These are phyloP conservation scores for Globisporangium middletonii DNA, from an alignment of 352 stramenopile genomes.

Conservation along the genomic window DNA sequence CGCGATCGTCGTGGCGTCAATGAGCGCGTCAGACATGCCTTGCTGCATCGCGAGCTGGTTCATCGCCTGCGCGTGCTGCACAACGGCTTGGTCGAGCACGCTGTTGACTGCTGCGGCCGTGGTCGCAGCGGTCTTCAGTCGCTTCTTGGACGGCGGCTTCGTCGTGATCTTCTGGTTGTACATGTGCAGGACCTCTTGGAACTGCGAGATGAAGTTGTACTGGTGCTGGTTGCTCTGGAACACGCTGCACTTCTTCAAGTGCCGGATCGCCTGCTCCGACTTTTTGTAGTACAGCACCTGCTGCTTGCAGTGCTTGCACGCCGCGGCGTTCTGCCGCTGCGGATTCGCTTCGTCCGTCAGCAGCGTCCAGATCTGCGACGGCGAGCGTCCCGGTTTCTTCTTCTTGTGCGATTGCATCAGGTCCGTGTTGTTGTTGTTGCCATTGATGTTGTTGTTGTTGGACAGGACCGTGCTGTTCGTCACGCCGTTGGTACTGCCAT, in stretches of 20 bases:
- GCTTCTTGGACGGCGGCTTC: constrained; percentile 61
- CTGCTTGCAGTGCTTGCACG: constrained; percentile 85
- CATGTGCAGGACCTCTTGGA: constrained; percentile 70
- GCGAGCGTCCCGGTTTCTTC: constrained; percentile 64
- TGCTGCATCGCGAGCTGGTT: constrained; percentile 77
- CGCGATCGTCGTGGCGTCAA: constrained; percentile 44
- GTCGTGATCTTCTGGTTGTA: constrained; percentile 82
- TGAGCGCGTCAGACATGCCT: constrained; percentile 56
- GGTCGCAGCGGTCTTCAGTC: constrained; percentile 27
- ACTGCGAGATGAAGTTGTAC: constrained; percentile 73
- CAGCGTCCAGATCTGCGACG: constrained; percentile 74
- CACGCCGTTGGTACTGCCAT: neutral
- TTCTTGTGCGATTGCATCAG: constrained; percentile 37
- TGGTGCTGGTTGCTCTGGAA: constrained; percentile 84
- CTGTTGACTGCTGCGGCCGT: constrained; percentile 16
- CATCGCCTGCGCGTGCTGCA: constrained; percentile 60
- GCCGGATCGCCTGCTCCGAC: constrained; percentile 77
- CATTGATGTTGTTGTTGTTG: neutral
- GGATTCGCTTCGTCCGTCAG: constrained; percentile 77
- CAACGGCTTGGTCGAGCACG: constrained; percentile 38
- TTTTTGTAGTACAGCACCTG: constrained; percentile 86
- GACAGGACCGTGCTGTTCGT: too few species aligned
- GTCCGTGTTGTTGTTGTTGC: neutral
- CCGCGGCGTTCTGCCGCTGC: constrained; percentile 63
- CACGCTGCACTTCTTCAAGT: constrained; percentile 71